Evolutionary conservation across 345 rosid genomes (phyloP), one percentile per base, ranked within the genome.

Genomic region (Hirschfeldia incana): DNA sequence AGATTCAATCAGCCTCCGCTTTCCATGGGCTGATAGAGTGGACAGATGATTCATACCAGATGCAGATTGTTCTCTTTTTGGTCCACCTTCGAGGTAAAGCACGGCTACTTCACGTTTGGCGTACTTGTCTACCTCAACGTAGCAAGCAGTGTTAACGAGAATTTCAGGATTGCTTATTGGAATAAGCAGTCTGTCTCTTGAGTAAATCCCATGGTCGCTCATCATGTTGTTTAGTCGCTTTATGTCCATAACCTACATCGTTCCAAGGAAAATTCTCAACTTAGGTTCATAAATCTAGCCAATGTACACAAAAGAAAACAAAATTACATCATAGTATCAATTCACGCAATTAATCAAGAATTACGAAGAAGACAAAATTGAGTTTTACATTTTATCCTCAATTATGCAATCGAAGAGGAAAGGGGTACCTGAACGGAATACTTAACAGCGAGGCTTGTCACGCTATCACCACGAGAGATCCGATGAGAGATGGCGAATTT

Each of bases 71-170:
- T 78, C 85, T 65, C 64, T 77, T 39, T 80, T 83, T 0, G 87
- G 92, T 67, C 70, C 82, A 9, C 94, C 97, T 36, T 90, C 94
- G 5, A 86, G 87, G 81, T 92, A 94, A 29, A 94, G 83, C 60
- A 91, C 95, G 0, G 97, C 92, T 5, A 89, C 95, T 83, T 91
- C 98, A 69, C 97, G 83, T 70, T 85, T 88, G 0, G 98, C 94
- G 53, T 83, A 55, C 42, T 84, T 78, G 76, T 94, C 97, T 72
- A 89, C 70, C 92, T 94, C 97, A 28, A 92, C 65, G 85, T 94
- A 92, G 87, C 97, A 94, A 0, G 88, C 89, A n/a, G 81, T 65
- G 58, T 86, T 78, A 51, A 87, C 69, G 30, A 94, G 97, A 67
- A 88, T 73, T 34, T 81, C 75, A 0, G 92, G 88, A 76, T 87